Evolutionary conservation across 805 yeast genomes (phyloP), one percentile per base, ranked within the genome.

Genomic region (Diddensiella transvaalensis): DNA sequence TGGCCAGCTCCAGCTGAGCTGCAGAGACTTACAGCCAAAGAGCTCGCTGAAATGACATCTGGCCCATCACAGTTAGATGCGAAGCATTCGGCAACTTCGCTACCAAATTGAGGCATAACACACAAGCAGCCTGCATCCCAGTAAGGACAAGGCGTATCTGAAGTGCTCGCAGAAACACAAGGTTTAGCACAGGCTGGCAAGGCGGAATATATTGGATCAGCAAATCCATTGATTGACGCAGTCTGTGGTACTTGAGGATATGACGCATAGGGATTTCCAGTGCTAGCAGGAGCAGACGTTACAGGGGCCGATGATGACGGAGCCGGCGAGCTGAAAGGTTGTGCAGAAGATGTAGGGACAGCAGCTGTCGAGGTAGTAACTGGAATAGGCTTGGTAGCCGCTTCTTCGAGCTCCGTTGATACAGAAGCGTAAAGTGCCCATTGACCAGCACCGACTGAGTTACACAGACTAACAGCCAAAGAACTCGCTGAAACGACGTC

Each of bases 71-170:
- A 74, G 22, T 58, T 53, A 18, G 57, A 49, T 19, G 72, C 75
- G 42, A 73, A 55, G 57, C 78, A 74, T 38, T 62, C 62, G 17
- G 69, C 78, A 6, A 74, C 77, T 49, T 59, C 48, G 2, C 76
- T 77, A 22, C 74, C 65, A 75, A 76, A 74, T 54, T 72, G 74
- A n/a, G 77, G 74, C 78, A 74, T 73, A 22, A 74, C 74, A 57
- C 78, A 74, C 42, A 74, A 64, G 51, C 78, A 74, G 3, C 78
- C 78, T 35, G 77, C n/a, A n/a, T n/a, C n/a, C n/a, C n/a, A n/a
- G n/a, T n/a, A n/a, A n/a, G n/a, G n/a, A n/a, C n/a, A n/a, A 15
- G 15, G n/a, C 15, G 6, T 6, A 35, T n/a, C n/a, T n/a, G n/a
- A n/a, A n/a, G n/a, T n/a, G n/a, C n/a, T n/a, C n/a, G n/a, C n/a